Percentiles rank a stretch among this genome's conserved stretches.
phyloP scores from a whole-genome alignment of 2,329 filamentous ascomycete genomes.

The Calonectria honghensis region DNA sequence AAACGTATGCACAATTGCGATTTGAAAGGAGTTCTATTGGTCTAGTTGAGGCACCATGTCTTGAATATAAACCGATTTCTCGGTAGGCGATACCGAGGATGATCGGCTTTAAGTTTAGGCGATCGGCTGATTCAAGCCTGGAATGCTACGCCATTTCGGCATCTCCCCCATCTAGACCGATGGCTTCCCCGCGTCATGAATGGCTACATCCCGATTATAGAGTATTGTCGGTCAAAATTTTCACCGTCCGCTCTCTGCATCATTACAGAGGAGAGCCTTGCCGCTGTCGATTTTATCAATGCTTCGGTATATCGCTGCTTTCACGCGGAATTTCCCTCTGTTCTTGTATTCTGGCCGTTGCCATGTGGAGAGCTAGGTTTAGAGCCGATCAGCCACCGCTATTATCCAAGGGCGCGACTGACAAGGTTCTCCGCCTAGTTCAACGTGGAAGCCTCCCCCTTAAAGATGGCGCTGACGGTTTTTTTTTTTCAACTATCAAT shows the following conservation, averaged over 20 bases:
- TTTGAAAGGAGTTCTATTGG: neutral
- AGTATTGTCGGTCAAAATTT: neutral
- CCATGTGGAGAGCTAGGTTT: neutral
- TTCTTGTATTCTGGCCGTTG: neutral
- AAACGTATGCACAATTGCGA: neutral
- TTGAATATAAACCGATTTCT: neutral
- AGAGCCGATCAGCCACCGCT: neutral
- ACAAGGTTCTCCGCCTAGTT: slow-evolving; percentile 3
- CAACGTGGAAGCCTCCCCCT: neutral
- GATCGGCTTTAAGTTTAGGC: slow-evolving; percentile 30
- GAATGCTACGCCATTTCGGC: slow-evolving; percentile 22
- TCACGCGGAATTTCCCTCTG: neutral
- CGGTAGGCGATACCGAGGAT: neutral
- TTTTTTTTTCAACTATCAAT: too few species aligned
- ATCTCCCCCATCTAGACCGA: neutral
- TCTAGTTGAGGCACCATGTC: neutral
- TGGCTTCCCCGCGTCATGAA: neutral
- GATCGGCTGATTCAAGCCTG: neutral
- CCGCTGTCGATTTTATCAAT: neutral
- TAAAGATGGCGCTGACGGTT: neutral
- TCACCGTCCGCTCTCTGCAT: neutral
- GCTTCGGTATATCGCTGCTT: neutral
- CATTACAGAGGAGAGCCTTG: neutral
- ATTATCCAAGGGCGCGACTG: slow-evolving; percentile 6
- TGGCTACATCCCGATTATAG: neutral